phyloP scores from a whole-genome alignment of 1,139 yeast species.

The Kazachstania sp. region DNA sequence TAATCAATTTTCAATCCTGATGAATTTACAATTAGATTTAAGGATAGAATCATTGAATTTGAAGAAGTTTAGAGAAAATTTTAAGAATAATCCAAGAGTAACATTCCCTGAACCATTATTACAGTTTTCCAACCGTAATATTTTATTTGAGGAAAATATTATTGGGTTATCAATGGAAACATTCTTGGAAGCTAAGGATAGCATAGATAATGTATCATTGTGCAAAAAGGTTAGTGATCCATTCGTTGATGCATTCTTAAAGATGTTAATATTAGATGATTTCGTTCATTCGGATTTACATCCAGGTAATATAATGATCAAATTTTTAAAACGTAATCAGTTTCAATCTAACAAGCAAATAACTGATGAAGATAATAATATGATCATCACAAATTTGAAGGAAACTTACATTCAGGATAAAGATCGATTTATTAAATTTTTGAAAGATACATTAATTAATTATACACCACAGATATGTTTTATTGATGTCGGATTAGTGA shows the following conservation, averaged over 20 bases:
- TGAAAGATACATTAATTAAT: slow-evolving; percentile 44
- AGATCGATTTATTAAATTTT: slow-evolving; percentile 41
- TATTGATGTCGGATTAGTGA: slow-evolving; percentile 86
- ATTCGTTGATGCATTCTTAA: slow-evolving; percentile 81
- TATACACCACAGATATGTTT: slow-evolving; percentile 84
- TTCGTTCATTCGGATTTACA: slow-evolving; percentile 94
- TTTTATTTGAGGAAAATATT: slow-evolving; percentile 79
- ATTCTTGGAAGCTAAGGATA: slow-evolving; percentile 42
- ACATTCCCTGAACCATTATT: slow-evolving; percentile 72
- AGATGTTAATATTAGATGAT: slow-evolving; percentile 86
- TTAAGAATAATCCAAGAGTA: slow-evolving; percentile 47
- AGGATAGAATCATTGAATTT: slow-evolving; percentile 83
- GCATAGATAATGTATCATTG: slow-evolving; percentile 31
- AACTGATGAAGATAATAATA: slow-evolving; percentile 34
- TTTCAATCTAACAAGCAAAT: slow-evolving; percentile 31
- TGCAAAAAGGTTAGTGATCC: slow-evolving; percentile 77
- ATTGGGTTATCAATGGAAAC: slow-evolving; percentile 76
- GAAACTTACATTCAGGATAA: slow-evolving; percentile 34
- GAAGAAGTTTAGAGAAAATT: slow-evolving; percentile 44
- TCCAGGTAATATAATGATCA: slow-evolving; percentile 87
- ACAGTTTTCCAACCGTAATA: slow-evolving; percentile 57
- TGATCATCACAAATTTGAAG: slow-evolving; percentile 42
- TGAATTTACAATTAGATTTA: slow-evolving; percentile 82
- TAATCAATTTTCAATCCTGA: slow-evolving; percentile 72
- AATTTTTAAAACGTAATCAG: slow-evolving; percentile 48